Conservation (phyloP, 495 filamentous ascomycete species). For the Daldinia childiae region DNA sequence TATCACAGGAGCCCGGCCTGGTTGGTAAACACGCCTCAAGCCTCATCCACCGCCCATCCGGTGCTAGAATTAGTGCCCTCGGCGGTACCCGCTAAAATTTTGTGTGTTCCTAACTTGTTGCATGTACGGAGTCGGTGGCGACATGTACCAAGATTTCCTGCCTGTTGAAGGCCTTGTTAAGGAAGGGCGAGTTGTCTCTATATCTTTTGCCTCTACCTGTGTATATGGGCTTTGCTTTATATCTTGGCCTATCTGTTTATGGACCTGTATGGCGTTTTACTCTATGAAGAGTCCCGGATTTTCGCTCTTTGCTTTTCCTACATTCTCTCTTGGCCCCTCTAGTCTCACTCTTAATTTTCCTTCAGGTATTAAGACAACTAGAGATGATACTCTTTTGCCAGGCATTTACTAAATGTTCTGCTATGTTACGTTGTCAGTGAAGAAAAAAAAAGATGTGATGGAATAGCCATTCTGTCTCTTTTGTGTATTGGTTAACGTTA, state of each 20-base stretch:
- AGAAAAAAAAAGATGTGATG: constrained; percentile 26
- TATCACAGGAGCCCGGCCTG: constrained; percentile 53
- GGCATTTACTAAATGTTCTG: constrained; percentile 12
- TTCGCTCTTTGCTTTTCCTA: constrained; percentile 32
- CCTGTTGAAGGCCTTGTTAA: constrained; percentile 6
- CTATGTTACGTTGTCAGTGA: constrained; percentile 14
- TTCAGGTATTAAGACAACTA: constrained; percentile 20
- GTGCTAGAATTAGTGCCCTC: constrained; percentile 66
- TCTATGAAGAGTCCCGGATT: constrained; percentile 33
- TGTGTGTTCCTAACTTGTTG: constrained; percentile 22
- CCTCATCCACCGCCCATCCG: constrained; percentile 65
- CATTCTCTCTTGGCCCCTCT: constrained; percentile 12
- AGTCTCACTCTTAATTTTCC: constrained; percentile 29
- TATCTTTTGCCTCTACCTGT: constrained; percentile 21
- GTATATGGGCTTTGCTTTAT: constrained; percentile 39
- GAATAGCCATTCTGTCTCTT: constrained; percentile 36
- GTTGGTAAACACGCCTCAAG: constrained; percentile 59
- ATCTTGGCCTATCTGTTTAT: constrained; percentile 29
- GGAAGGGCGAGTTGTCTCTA: constrained; percentile 9
- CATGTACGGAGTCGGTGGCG: constrained; percentile 42
- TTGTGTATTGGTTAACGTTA: constrained; percentile 27
- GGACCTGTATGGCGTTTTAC: constrained; percentile 32
- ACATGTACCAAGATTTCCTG: constrained; percentile 21
- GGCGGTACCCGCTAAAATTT: constrained; percentile 54
- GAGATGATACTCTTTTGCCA: constrained; percentile 15